Evolutionary conservation across 805 yeast genomes (phyloP), one percentile per base, ranked within the genome.

Genomic region (Myxozyma melibiosi): DNA sequence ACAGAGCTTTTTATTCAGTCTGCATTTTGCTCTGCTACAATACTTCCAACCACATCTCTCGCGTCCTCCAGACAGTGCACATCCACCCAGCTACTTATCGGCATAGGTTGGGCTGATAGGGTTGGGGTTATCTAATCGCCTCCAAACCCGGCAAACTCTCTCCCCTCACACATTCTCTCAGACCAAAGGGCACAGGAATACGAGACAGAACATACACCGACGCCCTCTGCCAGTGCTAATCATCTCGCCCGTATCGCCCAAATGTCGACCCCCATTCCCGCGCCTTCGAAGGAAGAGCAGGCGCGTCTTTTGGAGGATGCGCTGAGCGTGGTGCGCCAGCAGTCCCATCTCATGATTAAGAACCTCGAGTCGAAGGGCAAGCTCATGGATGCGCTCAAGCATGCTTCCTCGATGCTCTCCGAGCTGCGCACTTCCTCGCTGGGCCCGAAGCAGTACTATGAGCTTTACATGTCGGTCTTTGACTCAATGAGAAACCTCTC

Each of bases 391-490:
- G 96, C 97, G 1, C 73, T 94, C 56, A 88, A 90, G 66, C 94
- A 90, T 69, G 89, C 96, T 33, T 83, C 96, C 31, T 82, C 85
- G 28, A 83, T 90, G 74, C 76, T 94, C 53, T 83, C 84, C 33
- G 97, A 91, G 72, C 75, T 92, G 51, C 78, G 97, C 53, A 86
- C 92, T 2, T 82, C 85, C 48, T 76, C 78, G 45, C 76, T 90
- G 57, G 79, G 89, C 1, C 97, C 99, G 0, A 90, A 90, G 69
- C 91, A 88, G 71, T 94, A 94, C 77, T 94, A 94, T 71, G 98
- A 91, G 71, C 74, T 94, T 42, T 94, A 92, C 74, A 66, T 67
- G 66, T 77, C 86, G 45, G 85, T 87, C 1, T 91, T 84, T 67
- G 98, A 94, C 72, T 86, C 95, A 0, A 74, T 94, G 69, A 85